Percentiles rank a stretch among this genome's conserved stretches.
These are phyloP conservation scores for Amaranthus hypochondriacus DNA, from an alignment of 148 eudicot genomes.

Conservation along the genomic window DNA sequence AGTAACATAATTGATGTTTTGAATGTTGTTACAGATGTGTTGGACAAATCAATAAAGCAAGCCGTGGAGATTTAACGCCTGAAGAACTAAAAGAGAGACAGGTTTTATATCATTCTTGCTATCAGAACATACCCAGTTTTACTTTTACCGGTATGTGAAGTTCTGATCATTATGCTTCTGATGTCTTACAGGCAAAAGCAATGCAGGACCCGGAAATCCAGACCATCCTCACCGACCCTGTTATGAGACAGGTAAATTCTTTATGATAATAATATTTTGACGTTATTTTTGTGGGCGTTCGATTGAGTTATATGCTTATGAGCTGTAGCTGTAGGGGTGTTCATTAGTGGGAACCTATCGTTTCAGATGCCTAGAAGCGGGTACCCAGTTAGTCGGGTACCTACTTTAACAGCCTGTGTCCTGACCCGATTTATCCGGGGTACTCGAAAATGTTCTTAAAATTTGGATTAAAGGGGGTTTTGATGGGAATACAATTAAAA, in stretches of 20 bases:
- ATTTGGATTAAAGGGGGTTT: too few relatives aligned
- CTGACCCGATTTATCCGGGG: too few relatives aligned
- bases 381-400: too few relatives aligned
- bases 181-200: slow-evolving; percentile 61
- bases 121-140: neutral
- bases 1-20: neutral
- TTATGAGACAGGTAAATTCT: slow-evolving; percentile 82
- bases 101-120: slow-evolving; percentile 32
- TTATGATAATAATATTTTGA: neutral
- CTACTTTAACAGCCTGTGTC: too few relatives aligned
- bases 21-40: slow-evolving; percentile 54
- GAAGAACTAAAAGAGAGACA: slow-evolving; percentile 98
- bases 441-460: too few relatives aligned
- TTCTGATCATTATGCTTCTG: slow-evolving; percentile 7
- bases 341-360: too few relatives aligned
- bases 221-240: slow-evolving; percentile 86
- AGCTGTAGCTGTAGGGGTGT: too few relatives aligned
- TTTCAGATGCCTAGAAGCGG: too few relatives aligned
- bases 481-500: too few relatives aligned
- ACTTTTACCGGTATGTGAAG: neutral
- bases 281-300: too few relatives aligned
- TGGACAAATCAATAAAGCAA: slow-evolving; percentile 76
- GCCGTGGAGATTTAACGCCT: slow-evolving; percentile 86
- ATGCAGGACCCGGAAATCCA: slow-evolving; percentile 99
- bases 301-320: too few relatives aligned